Percentiles rank a stretch among this genome's conserved stretches.
Evolutionary conservation across 2,329 filamentous ascomycete species (phyloP).

Genomic region (Pseudogymnoascus sp.): DNA sequence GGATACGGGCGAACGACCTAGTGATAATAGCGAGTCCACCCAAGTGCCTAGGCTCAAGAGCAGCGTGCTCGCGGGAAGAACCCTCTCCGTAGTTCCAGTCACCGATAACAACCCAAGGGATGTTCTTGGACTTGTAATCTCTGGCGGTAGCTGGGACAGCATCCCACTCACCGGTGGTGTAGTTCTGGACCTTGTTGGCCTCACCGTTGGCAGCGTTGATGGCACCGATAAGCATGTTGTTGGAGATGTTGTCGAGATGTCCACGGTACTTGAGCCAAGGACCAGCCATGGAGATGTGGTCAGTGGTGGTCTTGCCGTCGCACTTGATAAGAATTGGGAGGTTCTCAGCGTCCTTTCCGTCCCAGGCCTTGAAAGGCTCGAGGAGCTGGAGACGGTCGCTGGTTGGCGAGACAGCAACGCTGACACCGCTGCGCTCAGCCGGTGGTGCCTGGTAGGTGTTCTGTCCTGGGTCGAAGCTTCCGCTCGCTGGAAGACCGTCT

Average conservation of each 20-base stretch:
- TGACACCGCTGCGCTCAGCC: slow-evolving; percentile 63
- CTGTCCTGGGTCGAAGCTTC: slow-evolving; percentile 77
- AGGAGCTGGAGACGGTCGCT: slow-evolving; percentile 95
- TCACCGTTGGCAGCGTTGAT: slow-evolving; percentile 94
- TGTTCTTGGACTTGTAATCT: slow-evolving; percentile 96
- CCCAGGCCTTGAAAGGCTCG: slow-evolving; percentile 77
- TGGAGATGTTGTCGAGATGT: slow-evolving; percentile 98
- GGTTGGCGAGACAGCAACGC: slow-evolving; percentile 76
- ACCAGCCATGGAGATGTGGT: slow-evolving; percentile 95
- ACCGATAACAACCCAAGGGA: slow-evolving; percentile 95
- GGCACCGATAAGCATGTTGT: slow-evolving; percentile 99
- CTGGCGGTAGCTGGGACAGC: slow-evolving; percentile 89
- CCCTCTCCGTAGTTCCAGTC: slow-evolving; percentile 99
- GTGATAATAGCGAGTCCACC: slow-evolving; percentile 96
- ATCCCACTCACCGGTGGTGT: slow-evolving; percentile 73
- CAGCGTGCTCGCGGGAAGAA: slow-evolving; percentile 94
- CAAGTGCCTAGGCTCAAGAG: slow-evolving; percentile 93
- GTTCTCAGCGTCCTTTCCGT: slow-evolving; percentile 80
- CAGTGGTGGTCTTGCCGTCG: slow-evolving; percentile 92
- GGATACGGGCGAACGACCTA: slow-evolving; percentile 94
- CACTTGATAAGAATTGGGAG: slow-evolving; percentile 95
- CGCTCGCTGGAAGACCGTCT: slow-evolving; percentile 68
- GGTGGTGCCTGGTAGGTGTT: slow-evolving; percentile 97
- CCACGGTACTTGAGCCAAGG: slow-evolving; percentile 99
- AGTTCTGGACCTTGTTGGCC: slow-evolving; percentile 96